These are phyloP conservation scores for Aegilops longissima DNA, from an alignment of 176 grass and related monocot genomes.

Conservation along the genomic window DNA sequence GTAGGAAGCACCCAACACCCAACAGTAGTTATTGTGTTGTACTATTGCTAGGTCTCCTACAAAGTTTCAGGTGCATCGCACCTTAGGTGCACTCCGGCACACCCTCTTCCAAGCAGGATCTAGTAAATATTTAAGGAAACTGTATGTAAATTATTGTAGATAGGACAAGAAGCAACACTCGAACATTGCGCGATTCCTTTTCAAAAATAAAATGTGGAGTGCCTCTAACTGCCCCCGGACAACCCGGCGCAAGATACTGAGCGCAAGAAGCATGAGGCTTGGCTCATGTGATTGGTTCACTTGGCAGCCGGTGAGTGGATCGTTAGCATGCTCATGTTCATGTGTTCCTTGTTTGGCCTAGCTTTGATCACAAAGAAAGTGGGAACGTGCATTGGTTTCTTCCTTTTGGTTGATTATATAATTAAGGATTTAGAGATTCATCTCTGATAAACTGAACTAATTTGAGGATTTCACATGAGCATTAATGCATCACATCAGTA, in stretches of 20 bases:
- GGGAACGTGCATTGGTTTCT: not conserved
- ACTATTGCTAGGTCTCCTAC: not conserved
- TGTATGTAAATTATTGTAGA: not conserved
- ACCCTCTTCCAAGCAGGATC: not conserved
- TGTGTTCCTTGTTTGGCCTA: not conserved
- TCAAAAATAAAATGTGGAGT: no score
- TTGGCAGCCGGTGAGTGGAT: not conserved
- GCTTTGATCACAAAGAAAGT: not conserved
- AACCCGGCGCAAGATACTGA: constrained; percentile 2
- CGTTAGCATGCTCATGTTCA: not conserved
- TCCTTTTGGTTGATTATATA: not conserved
- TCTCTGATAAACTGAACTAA: not conserved
- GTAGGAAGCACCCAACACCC: not conserved
- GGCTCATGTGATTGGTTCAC: not conserved
- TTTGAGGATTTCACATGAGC: not conserved
- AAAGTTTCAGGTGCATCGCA: not conserved
- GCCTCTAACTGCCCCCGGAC: not conserved
- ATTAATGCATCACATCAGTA: not conserved
- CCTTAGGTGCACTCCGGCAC: not conserved
- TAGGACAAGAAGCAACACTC: not conserved
- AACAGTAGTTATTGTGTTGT: not conserved
- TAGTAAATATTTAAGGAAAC: not conserved
- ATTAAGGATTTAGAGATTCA: not conserved
- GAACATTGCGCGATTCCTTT: not conserved
- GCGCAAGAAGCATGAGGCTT: not conserved